Evolutionary conservation across 2,329 filamentous ascomycete species (phyloP), one percentile per base, ranked within the genome.

Genomic region (Boeremia lycopersici): DNA sequence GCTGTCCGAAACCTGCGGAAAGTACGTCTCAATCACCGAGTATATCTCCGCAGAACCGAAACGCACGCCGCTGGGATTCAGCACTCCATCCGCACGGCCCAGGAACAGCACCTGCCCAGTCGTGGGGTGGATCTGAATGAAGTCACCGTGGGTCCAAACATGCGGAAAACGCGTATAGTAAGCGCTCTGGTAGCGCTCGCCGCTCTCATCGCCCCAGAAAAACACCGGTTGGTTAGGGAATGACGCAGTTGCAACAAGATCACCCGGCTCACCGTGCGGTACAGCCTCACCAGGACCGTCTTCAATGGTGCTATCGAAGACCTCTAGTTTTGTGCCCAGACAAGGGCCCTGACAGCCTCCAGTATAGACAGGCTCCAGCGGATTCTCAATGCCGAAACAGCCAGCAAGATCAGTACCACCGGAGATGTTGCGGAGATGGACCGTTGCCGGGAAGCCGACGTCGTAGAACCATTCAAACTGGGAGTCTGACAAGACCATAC

Each of bases 1-100:
- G n/a, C 86, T 87, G 68, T 95, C 91, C 4, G 80, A 79, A 3
- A 95, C 77, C 13, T 82, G 79, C 0, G 84, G 77, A 58, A 93
- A 93, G 49, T 82, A 78, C 23, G 80, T 77, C 74, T 91, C 88
- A 4, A 93, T 74, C 1, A 93, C 88, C 11, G 82, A 83, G 72
- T 95, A 96, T 30, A 95, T 89, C 72, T 95, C 91, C 0, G 89
- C 86, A 4, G 86, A 89, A 0, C 90, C 91, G 65, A 95, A 96
- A 0, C 90, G 82, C 10, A 95, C 86, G 0, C 90, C 90, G 6
- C 83, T 86, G 0, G 90, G 90, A 68, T 95, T 95, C 46, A 95
- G 76, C 2, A 95, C 90, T 11, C 90, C 90, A 67, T 95, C 90
- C 5, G 81, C 88, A 1, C 89, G 81, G 1, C 89, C 89, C 0